Evolutionary conservation across 306 rosid genomes (phyloP), one percentile per base, ranked within the genome.

Genomic region (Vicia faba): DNA sequence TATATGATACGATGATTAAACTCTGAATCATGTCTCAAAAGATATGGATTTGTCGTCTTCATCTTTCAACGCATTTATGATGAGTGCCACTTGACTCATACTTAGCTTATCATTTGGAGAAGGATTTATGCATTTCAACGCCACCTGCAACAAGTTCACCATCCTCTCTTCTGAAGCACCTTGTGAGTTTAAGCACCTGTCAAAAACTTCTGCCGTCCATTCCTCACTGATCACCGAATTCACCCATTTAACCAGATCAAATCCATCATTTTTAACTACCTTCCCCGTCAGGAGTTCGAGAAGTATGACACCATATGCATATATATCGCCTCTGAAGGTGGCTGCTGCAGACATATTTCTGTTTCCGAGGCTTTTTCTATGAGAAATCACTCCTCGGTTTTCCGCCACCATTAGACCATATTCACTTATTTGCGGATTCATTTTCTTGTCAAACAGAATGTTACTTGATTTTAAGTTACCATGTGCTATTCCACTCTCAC

Each of bases 381-480:
- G 62, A 19, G 80, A 54, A 40, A 41, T 36, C 13, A 26, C 25
- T 1, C 71, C 39, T 39, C 72, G 78, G 61, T 72, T 80, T 58
- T 87, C 89, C 2, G 68, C 62, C 18, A 64, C 69, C 89, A 80
- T 77, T 54, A 85, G 76, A 16, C 95, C 96, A 16, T 90, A 90
- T 63, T 90, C 95, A 46, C 90, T 82, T 39, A 87, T 65, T 80
- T 79, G 73, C 19, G 87, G 82, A 62, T 90, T 77, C 84, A 82
- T 85, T 3, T 83, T 74, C 41, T 58, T 81, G 90, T 77, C 82
- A 58, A 90, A 82, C 33, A 90, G 56, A 71, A 90, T 85, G 84
- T 90, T 87, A 35, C 77, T 85, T 62, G 92, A 87, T 74, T 87
- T 90, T 7, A 90, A 62, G 80, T 90, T 82, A 0, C 92, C 97